phyloP scores from a whole-genome alignment of 192 early-diverging fungal species.

The Podochytrium sp. region DNA sequence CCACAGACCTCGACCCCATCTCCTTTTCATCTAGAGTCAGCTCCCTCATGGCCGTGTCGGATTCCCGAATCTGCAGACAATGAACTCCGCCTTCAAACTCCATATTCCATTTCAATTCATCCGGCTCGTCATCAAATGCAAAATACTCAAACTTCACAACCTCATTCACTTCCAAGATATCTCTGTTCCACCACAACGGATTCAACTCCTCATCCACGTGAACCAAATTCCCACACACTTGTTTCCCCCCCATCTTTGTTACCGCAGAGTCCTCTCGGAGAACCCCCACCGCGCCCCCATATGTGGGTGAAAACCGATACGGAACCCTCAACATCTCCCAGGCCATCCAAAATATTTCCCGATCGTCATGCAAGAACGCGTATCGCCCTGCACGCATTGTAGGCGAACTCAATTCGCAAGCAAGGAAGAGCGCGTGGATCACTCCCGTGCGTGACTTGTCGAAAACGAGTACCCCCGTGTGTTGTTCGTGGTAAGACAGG shows the following conservation, averaged over 20 bases:
- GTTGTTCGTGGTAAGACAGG: constrained; percentile 58
- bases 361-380: constrained; percentile 14
- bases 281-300: constrained; percentile 60
- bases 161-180: background rate
- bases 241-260: too few species aligned
- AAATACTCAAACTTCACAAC: background rate
- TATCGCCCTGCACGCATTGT: constrained; percentile 19
- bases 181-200: background rate
- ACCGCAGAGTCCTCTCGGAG: constrained; percentile 10
- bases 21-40: background rate
- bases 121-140: background rate
- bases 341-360: constrained; percentile 49
- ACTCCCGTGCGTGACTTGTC: constrained; percentile 50
- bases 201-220: background rate
- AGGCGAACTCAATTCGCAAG: constrained; percentile 56
- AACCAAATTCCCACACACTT: background rate
- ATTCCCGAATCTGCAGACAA: background rate
- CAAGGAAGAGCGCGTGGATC: constrained; percentile 57
- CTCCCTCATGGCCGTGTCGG: background rate
- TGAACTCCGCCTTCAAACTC: background rate
- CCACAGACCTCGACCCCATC: background rate
- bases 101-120: background rate
- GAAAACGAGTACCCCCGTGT: constrained; percentile 68
- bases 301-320: constrained; percentile 55
- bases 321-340: constrained; percentile 65